Evolutionary conservation across 78 protist species (phyloP), one percentile per base, ranked within the genome.

Genomic region (Polysphondylium violaceum): DNA sequence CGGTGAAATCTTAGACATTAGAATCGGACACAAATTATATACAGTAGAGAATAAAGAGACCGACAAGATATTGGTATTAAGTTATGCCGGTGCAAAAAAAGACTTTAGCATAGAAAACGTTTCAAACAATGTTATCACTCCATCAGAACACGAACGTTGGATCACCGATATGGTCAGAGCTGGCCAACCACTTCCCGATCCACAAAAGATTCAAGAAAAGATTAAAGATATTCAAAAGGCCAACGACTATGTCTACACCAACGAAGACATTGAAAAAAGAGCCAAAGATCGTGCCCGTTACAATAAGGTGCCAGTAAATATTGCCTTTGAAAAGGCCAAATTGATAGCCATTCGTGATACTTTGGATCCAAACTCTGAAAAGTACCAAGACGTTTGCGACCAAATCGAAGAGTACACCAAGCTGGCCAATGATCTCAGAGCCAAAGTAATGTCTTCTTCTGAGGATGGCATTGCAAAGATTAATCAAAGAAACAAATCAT

Each of bases 151-250:
- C 40, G 89, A 81, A 44, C 47, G 56, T 38, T 81, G 89, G 89
- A 81, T 81, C 53, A 65, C 67, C 38, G 89, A 81, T 40, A 81
- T 81, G 89, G 19, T 64, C 0, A 76, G 89, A 41, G 76, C 89
- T 0, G 11, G 40, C 21, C 31, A 81, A 29, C 11, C 12, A 2
- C 35, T 81, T 12, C 89, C 89, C 19, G 21, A 35, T 27, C 63
- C 33, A 0, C 60, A 67, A n/a, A 19, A 19, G 5, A 81, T 81
- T 47, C 58, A 64, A 38, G 27, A 0, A 9, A 81, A 81, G 56
- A 65, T 81, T 38, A 40, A 27, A 27, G 89, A 68, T n/a, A 81
- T 81, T 25, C 47, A 81, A 29, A 19, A 27, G 4, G 89, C 89
- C 17, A 21, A 50, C 17, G 89, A 81, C 11, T 81, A 81, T 43